phyloP scores from a whole-genome alignment of 495 filamentous ascomycete species.

The Aspergillus sclerotioniger region DNA sequence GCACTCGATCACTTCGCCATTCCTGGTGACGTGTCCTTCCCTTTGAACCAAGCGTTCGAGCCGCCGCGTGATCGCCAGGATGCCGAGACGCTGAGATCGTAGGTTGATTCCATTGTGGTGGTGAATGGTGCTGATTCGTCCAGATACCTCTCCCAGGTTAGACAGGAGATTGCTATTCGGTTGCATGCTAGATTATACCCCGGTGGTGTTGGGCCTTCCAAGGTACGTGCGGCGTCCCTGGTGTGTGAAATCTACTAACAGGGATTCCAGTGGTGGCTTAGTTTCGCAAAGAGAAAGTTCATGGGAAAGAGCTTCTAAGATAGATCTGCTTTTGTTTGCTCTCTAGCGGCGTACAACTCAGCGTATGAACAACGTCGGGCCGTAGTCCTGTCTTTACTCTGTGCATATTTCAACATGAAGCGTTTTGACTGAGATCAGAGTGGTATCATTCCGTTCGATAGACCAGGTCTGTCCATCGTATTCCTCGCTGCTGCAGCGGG shows the following conservation, averaged over 20 bases:
- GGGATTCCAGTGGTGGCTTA: constrained; percentile 79
- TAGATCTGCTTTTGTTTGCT: constrained; percentile 26
- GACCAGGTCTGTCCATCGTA: neutral
- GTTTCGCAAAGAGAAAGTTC: constrained; percentile 97
- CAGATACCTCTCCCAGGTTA: constrained; percentile 79
- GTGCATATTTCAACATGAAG: constrained; percentile 13
- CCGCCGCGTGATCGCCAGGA: constrained; percentile 82
- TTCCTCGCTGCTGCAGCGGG: neutral
- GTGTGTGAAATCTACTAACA: neutral
- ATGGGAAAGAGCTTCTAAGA: constrained; percentile 87
- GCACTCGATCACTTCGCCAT: constrained; percentile 93
- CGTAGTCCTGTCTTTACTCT: constrained; percentile 7
- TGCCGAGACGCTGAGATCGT: constrained; percentile 81
- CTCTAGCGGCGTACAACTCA: constrained; percentile 11
- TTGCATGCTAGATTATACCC: constrained; percentile 83
- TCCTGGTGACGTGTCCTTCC: constrained; percentile 91
- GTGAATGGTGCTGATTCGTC: constrained; percentile 5
- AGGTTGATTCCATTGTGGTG: constrained; percentile 16
- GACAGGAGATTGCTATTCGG: constrained; percentile 83
- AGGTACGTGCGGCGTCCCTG: constrained; percentile 48
- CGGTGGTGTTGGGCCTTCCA: constrained; percentile 80
- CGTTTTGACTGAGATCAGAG: constrained; percentile 2
- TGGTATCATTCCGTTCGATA: neutral
- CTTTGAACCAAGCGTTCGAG: constrained; percentile 82
- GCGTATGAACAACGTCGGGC: constrained; percentile 13